Evolutionary conservation across 352 stramenopile species (phyloP).

Genomic region (Blastocystis hominis): DNA sequence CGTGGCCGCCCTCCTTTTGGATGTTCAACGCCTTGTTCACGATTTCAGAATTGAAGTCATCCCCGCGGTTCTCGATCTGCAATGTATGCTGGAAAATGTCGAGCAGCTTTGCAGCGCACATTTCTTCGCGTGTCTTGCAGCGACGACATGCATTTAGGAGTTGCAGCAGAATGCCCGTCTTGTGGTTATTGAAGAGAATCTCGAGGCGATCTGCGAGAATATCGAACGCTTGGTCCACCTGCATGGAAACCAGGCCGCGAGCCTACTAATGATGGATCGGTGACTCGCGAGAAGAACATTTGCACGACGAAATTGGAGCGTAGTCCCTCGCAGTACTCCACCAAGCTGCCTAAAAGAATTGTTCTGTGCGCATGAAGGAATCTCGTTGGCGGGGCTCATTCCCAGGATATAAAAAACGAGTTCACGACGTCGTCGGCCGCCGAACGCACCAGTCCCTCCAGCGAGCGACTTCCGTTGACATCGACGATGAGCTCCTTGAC

Average conservation of each 20-base stretch:
- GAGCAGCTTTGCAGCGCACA: neutral
- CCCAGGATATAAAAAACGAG: neutral
- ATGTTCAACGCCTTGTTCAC: neutral
- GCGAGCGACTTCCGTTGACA: slow-evolving; percentile 2
- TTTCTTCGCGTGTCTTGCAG: neutral
- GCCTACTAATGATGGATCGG: neutral
- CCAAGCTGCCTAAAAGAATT: neutral
- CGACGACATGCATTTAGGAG: slow-evolving; percentile 40
- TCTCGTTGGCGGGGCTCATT: neutral
- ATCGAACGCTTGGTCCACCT: neutral
- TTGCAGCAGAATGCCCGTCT: slow-evolving; percentile 11
- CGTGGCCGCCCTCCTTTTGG: slow-evolving; percentile 18
- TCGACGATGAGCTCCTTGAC: slow-evolving; percentile 20
- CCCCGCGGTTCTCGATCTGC: neutral
- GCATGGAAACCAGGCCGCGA: neutral
- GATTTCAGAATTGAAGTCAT: neutral
- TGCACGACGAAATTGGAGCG: slow-evolving; percentile 47
- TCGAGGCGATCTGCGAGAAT: neutral
- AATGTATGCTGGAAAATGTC: neutral
- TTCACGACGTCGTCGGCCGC: neutral
- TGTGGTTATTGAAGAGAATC: slow-evolving; percentile 12
- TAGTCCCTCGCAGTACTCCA: neutral
- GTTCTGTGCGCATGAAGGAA: neutral
- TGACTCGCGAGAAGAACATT: slow-evolving; percentile 39
- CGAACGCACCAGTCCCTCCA: neutral